These are phyloP conservation scores for Raddia distichophylla DNA, from an alignment of 176 grass and related monocot species.

Conservation along the genomic window DNA sequence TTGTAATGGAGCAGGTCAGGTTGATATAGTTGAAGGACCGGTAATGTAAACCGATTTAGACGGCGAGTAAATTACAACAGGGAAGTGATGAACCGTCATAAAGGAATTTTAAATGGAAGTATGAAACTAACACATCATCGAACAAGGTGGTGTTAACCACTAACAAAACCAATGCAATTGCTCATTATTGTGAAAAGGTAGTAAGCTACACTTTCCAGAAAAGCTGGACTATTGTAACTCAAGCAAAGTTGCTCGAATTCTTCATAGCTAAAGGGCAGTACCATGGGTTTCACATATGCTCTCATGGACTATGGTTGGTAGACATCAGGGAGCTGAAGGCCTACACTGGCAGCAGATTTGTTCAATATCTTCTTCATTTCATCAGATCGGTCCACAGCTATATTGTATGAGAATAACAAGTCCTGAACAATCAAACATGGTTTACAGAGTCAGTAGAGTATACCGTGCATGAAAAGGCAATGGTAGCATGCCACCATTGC, in stretches of 20 bases:
- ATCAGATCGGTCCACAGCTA: slow-evolving; percentile 86
- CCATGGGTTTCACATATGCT: background rate
- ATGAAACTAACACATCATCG: background rate
- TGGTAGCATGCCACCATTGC: no score
- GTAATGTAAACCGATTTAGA: background rate
- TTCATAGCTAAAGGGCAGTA: slow-evolving; percentile 6
- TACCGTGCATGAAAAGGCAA: no score
- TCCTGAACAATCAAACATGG: slow-evolving; percentile 52
- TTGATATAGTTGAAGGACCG: background rate
- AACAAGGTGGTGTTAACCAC: slow-evolving; percentile 1
- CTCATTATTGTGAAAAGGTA: slow-evolving; percentile 12
- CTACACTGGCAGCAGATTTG: slow-evolving; percentile 97
- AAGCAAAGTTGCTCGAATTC: slow-evolving; percentile 11
- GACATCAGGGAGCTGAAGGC: slow-evolving; percentile 82
- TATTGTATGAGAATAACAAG: slow-evolving; percentile 87
- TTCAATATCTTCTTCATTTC: slow-evolving; percentile 90
- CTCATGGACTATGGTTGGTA: slow-evolving; percentile 55
- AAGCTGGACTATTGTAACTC: background rate
- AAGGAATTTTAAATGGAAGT: background rate
- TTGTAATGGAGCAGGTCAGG: no score
- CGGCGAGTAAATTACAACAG: background rate
- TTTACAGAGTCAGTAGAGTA: background rate
- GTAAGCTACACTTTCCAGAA: slow-evolving; percentile 13
- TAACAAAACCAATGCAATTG: background rate
- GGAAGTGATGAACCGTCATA: background rate